Percentiles rank a stretch among this genome's conserved stretches.
These are phyloP conservation scores for Tylopilus subfusipes DNA, from an alignment of 768 basidiomycete species.

Conservation along the genomic window DNA sequence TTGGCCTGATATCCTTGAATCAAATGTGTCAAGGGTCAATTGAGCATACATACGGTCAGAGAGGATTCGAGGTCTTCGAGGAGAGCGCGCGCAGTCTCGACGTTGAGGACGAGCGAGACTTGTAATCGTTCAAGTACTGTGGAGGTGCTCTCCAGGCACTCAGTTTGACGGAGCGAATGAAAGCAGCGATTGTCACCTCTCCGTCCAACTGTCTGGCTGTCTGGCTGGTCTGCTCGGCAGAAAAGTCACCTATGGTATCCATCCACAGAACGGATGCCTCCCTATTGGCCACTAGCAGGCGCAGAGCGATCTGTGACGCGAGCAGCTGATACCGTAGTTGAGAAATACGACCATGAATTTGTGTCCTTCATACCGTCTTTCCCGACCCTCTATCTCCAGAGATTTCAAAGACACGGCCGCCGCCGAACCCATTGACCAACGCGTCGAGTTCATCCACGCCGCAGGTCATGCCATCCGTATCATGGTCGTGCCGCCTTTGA, in stretches of 20 bases:
- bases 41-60: constrained; percentile 24
- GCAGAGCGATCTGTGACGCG: constrained; percentile 55
- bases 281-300: constrained; percentile 41
- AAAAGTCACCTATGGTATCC: constrained; percentile 68
- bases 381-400: constrained; percentile 64
- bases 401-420: constrained; percentile 58
- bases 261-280: constrained; percentile 59
- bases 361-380: constrained; percentile 55
- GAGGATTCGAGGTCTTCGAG: constrained; percentile 42
- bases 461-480: constrained; percentile 16
- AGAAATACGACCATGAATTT: not conserved
- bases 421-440: constrained; percentile 49
- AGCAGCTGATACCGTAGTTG: constrained; percentile 45
- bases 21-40: not conserved
- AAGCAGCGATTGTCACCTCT: constrained; percentile 22
- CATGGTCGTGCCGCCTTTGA: constrained; percentile 11
- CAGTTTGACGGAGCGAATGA: not conserved
- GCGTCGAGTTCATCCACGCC: constrained; percentile 51
- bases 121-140: constrained; percentile 53
- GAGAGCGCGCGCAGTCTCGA: constrained; percentile 50
- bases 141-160: constrained; percentile 23
- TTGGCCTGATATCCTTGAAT: constrained; percentile 11
- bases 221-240: constrained; percentile 43
- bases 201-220: constrained; percentile 32
- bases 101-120: constrained; percentile 55